Base-by-base conservation (phyloP, 2,329 filamentous ascomycete genomes). In the Byssoonygena ceratinophila region DNA sequence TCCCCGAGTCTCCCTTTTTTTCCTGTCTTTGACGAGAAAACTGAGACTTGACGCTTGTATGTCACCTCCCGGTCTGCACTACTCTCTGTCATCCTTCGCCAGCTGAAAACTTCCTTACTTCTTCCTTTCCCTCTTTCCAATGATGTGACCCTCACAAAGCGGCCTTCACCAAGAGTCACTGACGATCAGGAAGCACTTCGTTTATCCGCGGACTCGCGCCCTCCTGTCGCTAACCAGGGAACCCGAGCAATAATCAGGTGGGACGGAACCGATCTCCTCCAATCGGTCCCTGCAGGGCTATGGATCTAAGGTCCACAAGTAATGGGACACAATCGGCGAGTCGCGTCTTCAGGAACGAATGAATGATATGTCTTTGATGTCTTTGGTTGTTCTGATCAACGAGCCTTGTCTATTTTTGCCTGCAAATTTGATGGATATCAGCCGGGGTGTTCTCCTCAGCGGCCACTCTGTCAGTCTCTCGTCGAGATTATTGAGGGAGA, bases 271-370 rank as follows among this genome's bases (percentile, higher is more conserved):
- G 32, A 32, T 25, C 2, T 12, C 27, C 43, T 12, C 43, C 43
- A 18, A 29, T 31, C 27, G 27, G 43, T 45, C 43, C 43, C 27
- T 45, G 43, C 25, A 47, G 32, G 45, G 45, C 36, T 50, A 37
- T 50, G 47, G 36, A 50, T 43, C 47, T n/a, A 50, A 43, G 29
- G 16, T 16, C 37, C 36, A 32, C 37, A 43, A 22, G n/a, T 22
- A 32, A 4, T 31, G 32, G 46, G 12, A 22, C 32, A 40, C 14
- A 16, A 4, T 48, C 20, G 11, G 46, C 29, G 46, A 39, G 32
- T 37, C 20, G 34, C 46, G 25, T 39, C 22, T 39, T 39, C 46
- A 39, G 22, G 31, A 16, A 39, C 20, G 23, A 39, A 5, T n/a
- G 12, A 47, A n/a, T 2, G 18, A 18, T 2, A 5, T 16, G 34